phyloP scores from a whole-genome alignment of 768 basidiomycete genomes.

The Tubosaeta sp. region DNA sequence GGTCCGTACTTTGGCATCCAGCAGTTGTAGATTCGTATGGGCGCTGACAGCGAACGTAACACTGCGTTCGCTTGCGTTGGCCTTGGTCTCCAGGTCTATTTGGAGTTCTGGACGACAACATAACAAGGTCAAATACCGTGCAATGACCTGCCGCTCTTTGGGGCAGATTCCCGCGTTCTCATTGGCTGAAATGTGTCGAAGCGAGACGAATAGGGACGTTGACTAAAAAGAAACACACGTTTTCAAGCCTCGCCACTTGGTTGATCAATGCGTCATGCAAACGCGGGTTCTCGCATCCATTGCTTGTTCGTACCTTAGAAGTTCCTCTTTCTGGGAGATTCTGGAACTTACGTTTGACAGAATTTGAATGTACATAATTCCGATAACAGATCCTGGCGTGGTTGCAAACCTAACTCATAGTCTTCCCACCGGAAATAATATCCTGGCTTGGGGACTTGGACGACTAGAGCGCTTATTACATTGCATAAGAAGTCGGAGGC shows the following conservation, averaged over 20 bases:
- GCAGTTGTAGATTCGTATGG: background rate
- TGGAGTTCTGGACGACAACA: background rate
- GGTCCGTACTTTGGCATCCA: background rate
- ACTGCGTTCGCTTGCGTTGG: background rate
- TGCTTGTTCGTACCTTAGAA: background rate
- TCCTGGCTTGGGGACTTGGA: background rate
- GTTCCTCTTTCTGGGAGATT: background rate
- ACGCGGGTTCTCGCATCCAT: background rate
- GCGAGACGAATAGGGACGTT: too few species aligned
- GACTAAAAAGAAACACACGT: too few species aligned
- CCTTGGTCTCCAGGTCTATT: background rate
- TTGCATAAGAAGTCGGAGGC: background rate
- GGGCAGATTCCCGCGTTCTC: too few species aligned
- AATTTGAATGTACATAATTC: background rate
- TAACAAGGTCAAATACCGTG: background rate
- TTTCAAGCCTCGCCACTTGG: too few species aligned
- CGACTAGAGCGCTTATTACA: background rate
- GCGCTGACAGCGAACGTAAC: background rate
- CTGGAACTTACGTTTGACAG: background rate
- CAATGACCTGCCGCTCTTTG: too few species aligned
- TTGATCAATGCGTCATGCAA: background rate
- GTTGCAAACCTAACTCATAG: background rate
- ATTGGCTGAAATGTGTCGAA: too few species aligned
- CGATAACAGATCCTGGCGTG: background rate
- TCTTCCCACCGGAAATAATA: background rate